A percentile compares a stretch with the other conserved stretches of the same genome.
phyloP scores from a whole-genome alignment of 495 filamentous ascomycete genomes.

The Acidomyces sp. region DNA sequence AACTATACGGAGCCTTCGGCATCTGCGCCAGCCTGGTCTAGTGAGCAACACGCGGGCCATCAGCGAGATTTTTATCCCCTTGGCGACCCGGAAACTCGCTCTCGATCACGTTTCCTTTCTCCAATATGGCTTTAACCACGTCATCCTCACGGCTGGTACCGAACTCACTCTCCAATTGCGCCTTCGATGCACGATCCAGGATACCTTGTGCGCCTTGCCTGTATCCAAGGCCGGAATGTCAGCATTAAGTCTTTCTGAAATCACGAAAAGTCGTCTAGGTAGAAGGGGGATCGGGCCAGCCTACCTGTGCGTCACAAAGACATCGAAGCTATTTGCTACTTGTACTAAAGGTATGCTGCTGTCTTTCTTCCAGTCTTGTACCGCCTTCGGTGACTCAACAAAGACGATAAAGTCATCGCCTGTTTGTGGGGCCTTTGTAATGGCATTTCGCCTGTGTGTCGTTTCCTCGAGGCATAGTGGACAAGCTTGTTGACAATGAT shows the following conservation, averaged over 20 bases:
- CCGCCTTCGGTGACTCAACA: slow-evolving; percentile 56
- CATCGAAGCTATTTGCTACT: slow-evolving; percentile 78
- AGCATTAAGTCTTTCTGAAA: slow-evolving; percentile 5
- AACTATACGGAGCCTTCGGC: no score
- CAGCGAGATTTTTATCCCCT: no score
- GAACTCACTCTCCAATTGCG: slow-evolving; percentile 70
- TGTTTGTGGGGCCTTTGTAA: slow-evolving; percentile 79
- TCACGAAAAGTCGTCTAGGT: not conserved
- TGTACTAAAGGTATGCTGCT: slow-evolving; percentile 63
- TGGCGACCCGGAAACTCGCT: no score
- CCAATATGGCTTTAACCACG: not conserved
- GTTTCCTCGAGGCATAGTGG: no score
- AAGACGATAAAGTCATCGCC: slow-evolving; percentile 87
- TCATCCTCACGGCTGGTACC: slow-evolving; percentile 58
- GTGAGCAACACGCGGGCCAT: no score
- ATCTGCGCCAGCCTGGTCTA: no score
- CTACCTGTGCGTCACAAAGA: slow-evolving; percentile 86
- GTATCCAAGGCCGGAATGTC: not conserved
- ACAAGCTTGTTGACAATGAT: no score
- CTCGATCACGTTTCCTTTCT: not conserved
- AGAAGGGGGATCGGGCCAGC: slow-evolving; percentile 23
- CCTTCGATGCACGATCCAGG: slow-evolving; percentile 61
- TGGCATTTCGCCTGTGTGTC: slow-evolving; percentile 50
- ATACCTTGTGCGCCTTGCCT: slow-evolving; percentile 82
- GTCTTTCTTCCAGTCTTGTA: slow-evolving; percentile 75